These are phyloP conservation scores for Fulvia fulva DNA, from an alignment of 2,329 filamentous ascomycete species.

Conservation along the genomic window DNA sequence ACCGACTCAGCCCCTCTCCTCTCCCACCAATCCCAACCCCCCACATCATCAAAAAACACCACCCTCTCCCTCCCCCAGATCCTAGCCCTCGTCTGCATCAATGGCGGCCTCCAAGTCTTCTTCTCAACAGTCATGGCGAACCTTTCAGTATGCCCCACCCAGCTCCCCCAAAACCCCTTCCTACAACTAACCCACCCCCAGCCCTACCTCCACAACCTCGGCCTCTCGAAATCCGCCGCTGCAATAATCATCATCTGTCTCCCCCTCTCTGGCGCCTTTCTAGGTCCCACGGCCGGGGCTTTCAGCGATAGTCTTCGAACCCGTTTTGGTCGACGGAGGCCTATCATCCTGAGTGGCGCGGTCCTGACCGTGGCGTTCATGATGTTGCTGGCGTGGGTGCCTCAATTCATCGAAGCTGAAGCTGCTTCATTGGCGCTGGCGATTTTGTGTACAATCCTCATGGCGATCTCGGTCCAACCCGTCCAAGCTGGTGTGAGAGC, in stretches of 20 bases:
- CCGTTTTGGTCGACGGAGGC: constrained; percentile 15
- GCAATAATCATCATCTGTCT: constrained; percentile 19
- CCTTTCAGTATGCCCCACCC: constrained; percentile 9
- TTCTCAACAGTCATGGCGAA: constrained; percentile 23
- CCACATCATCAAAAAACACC: neutral
- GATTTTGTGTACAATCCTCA: constrained; percentile 10
- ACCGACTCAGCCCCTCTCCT: neutral
- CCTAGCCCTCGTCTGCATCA: constrained; percentile 17
- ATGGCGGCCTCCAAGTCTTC: constrained; percentile 24
- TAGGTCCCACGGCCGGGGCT: constrained; percentile 13
- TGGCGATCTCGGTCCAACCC: constrained; percentile 15
- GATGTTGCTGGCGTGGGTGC: constrained; percentile 14
- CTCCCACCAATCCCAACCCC: neutral
- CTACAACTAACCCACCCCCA: neutral
- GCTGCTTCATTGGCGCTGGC: constrained; percentile 4
- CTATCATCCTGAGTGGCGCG: constrained; percentile 18
- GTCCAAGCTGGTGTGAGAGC: constrained; percentile 17
- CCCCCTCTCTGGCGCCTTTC: constrained; percentile 18
- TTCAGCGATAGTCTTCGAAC: constrained; percentile 13
- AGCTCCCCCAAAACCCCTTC: neutral
- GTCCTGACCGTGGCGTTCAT: constrained; percentile 8
- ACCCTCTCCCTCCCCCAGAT: constrained; percentile 11
- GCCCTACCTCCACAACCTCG: constrained; percentile 21
- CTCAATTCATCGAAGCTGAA: constrained; percentile 3
- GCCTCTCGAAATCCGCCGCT: constrained; percentile 19